These are phyloP conservation scores for Batkoa obscura DNA, from an alignment of 371 early-diverging fungal genomes.

Conservation along the genomic window DNA sequence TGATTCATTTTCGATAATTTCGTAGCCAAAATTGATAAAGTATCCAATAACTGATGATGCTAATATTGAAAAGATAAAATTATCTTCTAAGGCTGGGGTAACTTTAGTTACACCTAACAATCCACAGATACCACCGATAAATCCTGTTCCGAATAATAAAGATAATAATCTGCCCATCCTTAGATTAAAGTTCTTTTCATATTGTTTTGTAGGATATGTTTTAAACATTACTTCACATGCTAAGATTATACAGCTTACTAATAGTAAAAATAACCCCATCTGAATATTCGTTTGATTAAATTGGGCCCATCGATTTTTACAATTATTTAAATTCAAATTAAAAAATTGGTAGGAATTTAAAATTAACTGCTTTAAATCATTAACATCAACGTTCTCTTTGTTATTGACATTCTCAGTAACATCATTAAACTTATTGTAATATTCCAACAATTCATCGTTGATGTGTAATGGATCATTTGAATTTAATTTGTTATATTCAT, in stretches of 20 bases:
- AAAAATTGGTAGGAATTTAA: no score
- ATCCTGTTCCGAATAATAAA: not conserved
- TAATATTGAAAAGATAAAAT: not conserved
- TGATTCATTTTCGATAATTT: no score
- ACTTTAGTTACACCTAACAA: not conserved
- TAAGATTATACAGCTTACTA: slow-evolving; percentile 7
- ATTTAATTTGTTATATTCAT: slow-evolving; percentile 18
- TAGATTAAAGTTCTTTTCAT: not conserved
- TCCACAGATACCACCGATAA: not conserved
- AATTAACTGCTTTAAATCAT: no score
- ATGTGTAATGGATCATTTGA: slow-evolving; percentile 1
- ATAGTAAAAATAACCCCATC: slow-evolving; percentile 28
- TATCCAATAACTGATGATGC: slow-evolving; percentile 7
- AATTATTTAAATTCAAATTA: slow-evolving; percentile 24
- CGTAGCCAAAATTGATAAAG: slow-evolving; percentile 7
- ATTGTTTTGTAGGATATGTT: not conserved
- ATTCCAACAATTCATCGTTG: slow-evolving; percentile 1
- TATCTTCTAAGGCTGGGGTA: not conserved
- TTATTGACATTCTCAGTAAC: no score
- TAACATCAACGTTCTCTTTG: no score
- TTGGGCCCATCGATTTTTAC: slow-evolving; percentile 77
- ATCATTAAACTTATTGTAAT: slow-evolving; percentile 11
- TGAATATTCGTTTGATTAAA: slow-evolving; percentile 58
- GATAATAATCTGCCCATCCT: no score
- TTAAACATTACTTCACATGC: slow-evolving; percentile 1